Base-by-base conservation (phyloP, 202 grass and related monocot genomes). In the Musa balbisiana region DNA sequence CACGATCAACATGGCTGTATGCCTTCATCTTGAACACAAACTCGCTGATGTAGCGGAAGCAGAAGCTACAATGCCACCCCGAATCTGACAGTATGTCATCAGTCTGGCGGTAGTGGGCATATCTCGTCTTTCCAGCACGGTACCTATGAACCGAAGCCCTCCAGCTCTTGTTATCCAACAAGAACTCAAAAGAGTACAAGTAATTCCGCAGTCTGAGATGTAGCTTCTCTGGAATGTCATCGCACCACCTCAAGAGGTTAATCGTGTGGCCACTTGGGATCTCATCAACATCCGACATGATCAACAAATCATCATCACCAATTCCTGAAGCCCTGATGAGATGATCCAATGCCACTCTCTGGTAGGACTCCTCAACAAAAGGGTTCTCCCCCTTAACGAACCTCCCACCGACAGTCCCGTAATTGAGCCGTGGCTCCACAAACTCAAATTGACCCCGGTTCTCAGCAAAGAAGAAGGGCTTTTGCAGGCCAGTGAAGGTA, bases 271-370 rank as follows among this genome's bases (percentile, higher is more conserved):
- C 23, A 27, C 63, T 65, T 27, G 63, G 63, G 63, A 65, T 65
- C 63, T 65, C 63, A 65, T 65, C 63, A 14, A 25, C 63, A 27
- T 65, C 63, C 13, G 63, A 65, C 63, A 65, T 65, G 23, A 65
- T 65, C 23, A 65, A 13, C 63, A 65, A 27, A 26, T 65, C 63
- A 27, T 65, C 63, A 15, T 26, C 21, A 4, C 2, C 21, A 13
- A 65, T 65, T 25, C 63, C 63, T 27, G 63, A 21, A 12, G n/a
- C 10, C 63, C 63, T 65, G 63, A 65, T 65, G 63, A 65, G 63
- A 3, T 65, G 21, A 65, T 65, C 63, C 63, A 65, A 12, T 27
- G 63, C 63, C 11, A 65, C 63, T 65, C 63, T 65, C 63, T 65
- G 63, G 63, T 65, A 65, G 3, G 63, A 65, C 23, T 65, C 63